These are phyloP conservation scores for Wickerhamomyces hampshirensis DNA, from an alignment of 805 yeast genomes.

Conservation along the genomic window DNA sequence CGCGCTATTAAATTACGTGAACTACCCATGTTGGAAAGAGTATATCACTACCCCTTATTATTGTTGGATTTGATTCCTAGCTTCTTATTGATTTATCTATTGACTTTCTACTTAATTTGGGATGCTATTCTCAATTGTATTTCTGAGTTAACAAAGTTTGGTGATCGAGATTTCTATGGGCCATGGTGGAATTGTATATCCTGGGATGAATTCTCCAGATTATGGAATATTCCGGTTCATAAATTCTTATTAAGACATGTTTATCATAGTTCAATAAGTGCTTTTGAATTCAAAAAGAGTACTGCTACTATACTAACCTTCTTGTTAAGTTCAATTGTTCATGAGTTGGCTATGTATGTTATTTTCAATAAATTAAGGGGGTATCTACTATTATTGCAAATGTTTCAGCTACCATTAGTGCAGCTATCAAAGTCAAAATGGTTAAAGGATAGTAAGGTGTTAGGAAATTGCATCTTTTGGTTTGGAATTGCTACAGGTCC, in stretches of 20 bases:
- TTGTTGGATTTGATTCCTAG: slow-evolving; percentile 75
- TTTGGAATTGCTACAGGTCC: slow-evolving; percentile 88
- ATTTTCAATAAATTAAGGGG: slow-evolving; percentile 78
- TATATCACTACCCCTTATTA: slow-evolving; percentile 49
- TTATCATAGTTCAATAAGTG: slow-evolving; percentile 83
- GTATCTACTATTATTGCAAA: slow-evolving; percentile 73
- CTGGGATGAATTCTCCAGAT: slow-evolving; percentile 90
- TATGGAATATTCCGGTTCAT: slow-evolving; percentile 95
- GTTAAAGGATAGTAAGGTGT: slow-evolving; percentile 47
- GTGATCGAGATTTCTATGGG: slow-evolving; percentile 89
- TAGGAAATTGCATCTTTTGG: slow-evolving; percentile 89
- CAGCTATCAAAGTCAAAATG: slow-evolving; percentile 54
- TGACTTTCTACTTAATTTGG: slow-evolving; percentile 90
- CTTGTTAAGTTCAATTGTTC: slow-evolving; percentile 73
- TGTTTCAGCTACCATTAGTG: slow-evolving; percentile 83
- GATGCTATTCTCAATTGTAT: slow-evolving; percentile 86
- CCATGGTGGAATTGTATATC: slow-evolving; percentile 97
- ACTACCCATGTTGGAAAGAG: slow-evolving; percentile 42
- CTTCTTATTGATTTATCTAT: slow-evolving; percentile 66
- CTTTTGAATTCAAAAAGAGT: slow-evolving; percentile 56
- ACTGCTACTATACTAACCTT: slow-evolving; percentile 78
- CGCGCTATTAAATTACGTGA: slow-evolving; percentile 49
- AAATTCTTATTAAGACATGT: slow-evolving; percentile 87
- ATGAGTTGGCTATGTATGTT: slow-evolving; percentile 89
- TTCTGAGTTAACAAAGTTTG: slow-evolving; percentile 83